phyloP scores from a whole-genome alignment of 306 rosid genomes.

The Ziziphus jujuba region DNA sequence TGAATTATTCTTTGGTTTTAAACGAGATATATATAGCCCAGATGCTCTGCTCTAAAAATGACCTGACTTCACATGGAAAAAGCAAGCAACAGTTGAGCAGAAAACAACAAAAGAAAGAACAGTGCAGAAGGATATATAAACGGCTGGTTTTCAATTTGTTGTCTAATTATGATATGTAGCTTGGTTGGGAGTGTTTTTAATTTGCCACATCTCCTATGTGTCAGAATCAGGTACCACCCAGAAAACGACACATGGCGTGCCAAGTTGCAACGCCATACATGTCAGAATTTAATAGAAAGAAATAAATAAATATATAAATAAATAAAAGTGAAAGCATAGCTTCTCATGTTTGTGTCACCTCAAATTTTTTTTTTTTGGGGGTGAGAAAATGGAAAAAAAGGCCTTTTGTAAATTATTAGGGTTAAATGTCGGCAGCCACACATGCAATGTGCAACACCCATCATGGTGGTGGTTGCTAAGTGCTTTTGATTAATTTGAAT shows the following conservation, averaged over 20 bases:
- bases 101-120: constrained; percentile 3
- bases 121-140: constrained; percentile 8
- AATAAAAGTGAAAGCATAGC: neutral
- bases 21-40: too few relatives aligned
- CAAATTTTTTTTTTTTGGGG: too few relatives aligned
- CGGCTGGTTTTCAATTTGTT: neutral
- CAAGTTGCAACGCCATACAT: constrained; percentile 7
- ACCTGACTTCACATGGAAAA: neutral
- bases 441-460: too few relatives aligned
- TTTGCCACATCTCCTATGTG: constrained; percentile 15
- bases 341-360: neutral
- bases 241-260: constrained; percentile 17
- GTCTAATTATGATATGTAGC: constrained; percentile 7
- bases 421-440: neutral
- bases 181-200: constrained; percentile 11
- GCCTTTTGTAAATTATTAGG: neutral
- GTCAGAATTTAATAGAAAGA: neutral
- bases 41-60: neutral
- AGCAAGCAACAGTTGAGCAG: neutral
- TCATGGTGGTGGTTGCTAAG: too few relatives aligned
- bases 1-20: too few relatives aligned
- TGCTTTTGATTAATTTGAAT: too few relatives aligned
- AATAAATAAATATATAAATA: neutral
- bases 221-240: constrained; percentile 25
- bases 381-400: too few relatives aligned